Evolutionary conservation across 495 filamentous ascomycete genomes (phyloP).

Genomic region (Hyaloscypha variabilis): DNA sequence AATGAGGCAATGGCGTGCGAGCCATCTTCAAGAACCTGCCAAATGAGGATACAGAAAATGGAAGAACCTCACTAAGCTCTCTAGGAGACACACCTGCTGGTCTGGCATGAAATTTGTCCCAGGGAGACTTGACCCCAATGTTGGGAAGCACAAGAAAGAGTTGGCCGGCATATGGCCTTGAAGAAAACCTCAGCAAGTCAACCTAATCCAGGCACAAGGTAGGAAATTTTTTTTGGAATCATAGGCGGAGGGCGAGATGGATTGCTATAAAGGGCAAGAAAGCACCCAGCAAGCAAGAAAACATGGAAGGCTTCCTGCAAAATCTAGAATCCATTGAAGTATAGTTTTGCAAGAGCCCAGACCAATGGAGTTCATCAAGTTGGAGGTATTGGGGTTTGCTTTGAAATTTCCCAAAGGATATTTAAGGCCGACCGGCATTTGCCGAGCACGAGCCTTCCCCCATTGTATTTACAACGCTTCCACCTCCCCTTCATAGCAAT

Average conservation of each 20-base stretch:
- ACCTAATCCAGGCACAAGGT: background rate
- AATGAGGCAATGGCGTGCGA: background rate
- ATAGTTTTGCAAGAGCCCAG: background rate
- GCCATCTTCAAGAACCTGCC: background rate
- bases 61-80: background rate
- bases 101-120: background rate
- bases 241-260: background rate
- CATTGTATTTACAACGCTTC: conserved; percentile 13
- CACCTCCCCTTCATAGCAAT: conserved; percentile 25
- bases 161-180: background rate
- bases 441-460: conserved; percentile 12
- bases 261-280: background rate
- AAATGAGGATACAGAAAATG: background rate
- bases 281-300: background rate
- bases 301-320: background rate
- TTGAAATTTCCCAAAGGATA: background rate
- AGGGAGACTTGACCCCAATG: background rate
- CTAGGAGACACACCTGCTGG: background rate
- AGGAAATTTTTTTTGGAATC: background rate
- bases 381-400: background rate
- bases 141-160: background rate
- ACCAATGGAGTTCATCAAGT: background rate
- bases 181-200: background rate
- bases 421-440: conserved; percentile 16
- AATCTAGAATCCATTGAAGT: background rate